Base-by-base conservation (phyloP, 805 yeast species). In the Barnettozyma vustinii region DNA sequence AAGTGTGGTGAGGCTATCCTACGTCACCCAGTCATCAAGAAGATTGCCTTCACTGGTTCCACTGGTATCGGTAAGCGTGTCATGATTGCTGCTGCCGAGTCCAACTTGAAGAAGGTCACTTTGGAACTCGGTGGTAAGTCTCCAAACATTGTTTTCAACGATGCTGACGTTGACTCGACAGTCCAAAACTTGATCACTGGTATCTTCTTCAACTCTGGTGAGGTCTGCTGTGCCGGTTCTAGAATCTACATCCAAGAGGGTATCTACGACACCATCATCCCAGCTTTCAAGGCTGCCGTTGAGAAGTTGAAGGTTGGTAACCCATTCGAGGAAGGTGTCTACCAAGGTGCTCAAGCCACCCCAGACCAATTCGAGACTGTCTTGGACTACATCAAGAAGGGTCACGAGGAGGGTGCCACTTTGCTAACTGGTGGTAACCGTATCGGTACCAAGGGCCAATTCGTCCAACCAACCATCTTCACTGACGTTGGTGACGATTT, bases 41-140 rank as follows among this genome's bases (percentile, higher is more conserved):
- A 85, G 71, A 74, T 84, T 61, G 88, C 91, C 12, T 85, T 85
- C 70, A 85, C 94, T 47, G 94, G 94, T 63, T 84, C 91, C 25
- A 85, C 94, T 42, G 81, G 77, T 46, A 75, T 83, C 53, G 94
- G 94, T 70, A 82, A 80, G 66, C 72, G 70, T 60, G 83, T 85
- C 55, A 84, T 85, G 81, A 73, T 73, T 53, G 76, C 76, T 58
- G 85, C 88, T 60, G 84, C 88, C 52, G 76, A 79, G 54, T 72
- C 87, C n/a, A 77, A 77, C 69, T 74, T 84, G 73, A 85, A 85
- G 77, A 84, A 84, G 71, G 84, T 84, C 46, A 84, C 92, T 44
- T 73, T 85, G 68, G 94, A 85, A 70, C 75, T 84, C 60, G 94
- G 94, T 68, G 94, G 94, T 68, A 85, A 85, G 68, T 83, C 90